phyloP scores from a whole-genome alignment of 2,329 filamentous ascomycete species.

The Amauroascus niger region DNA sequence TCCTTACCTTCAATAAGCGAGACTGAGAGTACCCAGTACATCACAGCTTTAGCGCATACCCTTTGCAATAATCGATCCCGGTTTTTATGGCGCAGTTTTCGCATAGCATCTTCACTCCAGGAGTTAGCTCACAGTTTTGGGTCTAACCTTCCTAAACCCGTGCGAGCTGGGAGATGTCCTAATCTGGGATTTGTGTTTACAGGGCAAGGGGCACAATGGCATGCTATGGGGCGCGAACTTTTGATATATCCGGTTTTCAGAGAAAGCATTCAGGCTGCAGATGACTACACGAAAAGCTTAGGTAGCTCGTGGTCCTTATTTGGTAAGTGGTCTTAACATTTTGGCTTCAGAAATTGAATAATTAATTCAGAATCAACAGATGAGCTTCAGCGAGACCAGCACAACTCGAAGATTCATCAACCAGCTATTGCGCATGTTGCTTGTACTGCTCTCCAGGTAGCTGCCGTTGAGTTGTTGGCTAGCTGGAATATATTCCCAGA shows the following conservation, averaged over 20 bases:
- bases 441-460: conserved; percentile 20
- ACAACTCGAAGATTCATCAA: conserved; percentile 14
- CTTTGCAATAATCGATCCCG: conserved; percentile 1
- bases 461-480: conserved; percentile 19
- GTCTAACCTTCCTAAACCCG: background rate
- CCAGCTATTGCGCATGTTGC: conserved; percentile 8
- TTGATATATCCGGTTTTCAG: conserved; percentile 13
- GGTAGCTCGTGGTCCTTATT: conserved; percentile 11
- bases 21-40: background rate
- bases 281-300: conserved; percentile 11
- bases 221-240: conserved; percentile 18
- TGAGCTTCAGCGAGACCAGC: conserved; percentile 21
- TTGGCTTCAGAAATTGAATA: background rate
- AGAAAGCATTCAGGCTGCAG: conserved; percentile 9
- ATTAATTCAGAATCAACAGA: background rate
- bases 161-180: background rate
- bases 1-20: background rate
- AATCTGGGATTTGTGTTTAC: conserved; percentile 15
- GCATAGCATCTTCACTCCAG: background rate
- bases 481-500: conserved; percentile 15
- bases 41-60: conserved; percentile 5
- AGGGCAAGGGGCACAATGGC: conserved; percentile 20
- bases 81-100: conserved; percentile 1
- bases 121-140: background rate
- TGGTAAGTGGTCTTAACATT: conserved; percentile 3